Evolutionary conservation across 106 monocot species (phyloP).

Genomic region (Dioscorea zingiberensis): DNA sequence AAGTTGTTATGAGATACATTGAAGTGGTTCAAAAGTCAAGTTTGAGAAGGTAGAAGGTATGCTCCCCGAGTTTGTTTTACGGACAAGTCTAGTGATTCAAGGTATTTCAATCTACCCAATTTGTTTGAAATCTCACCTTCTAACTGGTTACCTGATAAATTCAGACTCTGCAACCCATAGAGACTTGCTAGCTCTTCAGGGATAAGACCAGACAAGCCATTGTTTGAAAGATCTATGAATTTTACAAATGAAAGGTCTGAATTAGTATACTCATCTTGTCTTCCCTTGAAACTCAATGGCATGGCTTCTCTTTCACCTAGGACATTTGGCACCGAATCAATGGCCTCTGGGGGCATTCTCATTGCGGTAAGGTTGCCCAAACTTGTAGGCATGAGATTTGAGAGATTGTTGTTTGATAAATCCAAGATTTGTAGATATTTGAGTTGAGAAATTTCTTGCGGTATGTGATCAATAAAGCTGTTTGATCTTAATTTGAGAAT

Average conservation of each 20-base stretch:
- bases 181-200: constrained; percentile 4
- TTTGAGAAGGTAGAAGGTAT: background rate
- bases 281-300: constrained; percentile 3
- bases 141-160: background rate
- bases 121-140: background rate
- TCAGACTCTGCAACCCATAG: background rate
- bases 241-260: background rate
- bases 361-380: constrained; percentile 11
- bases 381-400: constrained; percentile 4
- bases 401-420: constrained; percentile 15
- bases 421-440: constrained; percentile 15
- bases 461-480: constrained; percentile 18
- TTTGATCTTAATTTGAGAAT: constrained; percentile 17
- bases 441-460: background rate
- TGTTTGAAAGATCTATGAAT: constrained; percentile 11
- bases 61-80: background rate
- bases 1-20: constrained; percentile 1
- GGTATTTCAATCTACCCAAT: background rate
- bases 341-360: background rate
- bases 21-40: background rate
- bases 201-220: constrained; percentile 7
- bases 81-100: background rate
- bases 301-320: background rate
- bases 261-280: background rate
- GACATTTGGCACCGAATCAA: no score